Percentiles rank a stretch among this genome's conserved stretches.
Evolutionary conservation across 1,284 basidiomycete genomes (phyloP).

Genomic region (Butyriboletus appendiculatus): DNA sequence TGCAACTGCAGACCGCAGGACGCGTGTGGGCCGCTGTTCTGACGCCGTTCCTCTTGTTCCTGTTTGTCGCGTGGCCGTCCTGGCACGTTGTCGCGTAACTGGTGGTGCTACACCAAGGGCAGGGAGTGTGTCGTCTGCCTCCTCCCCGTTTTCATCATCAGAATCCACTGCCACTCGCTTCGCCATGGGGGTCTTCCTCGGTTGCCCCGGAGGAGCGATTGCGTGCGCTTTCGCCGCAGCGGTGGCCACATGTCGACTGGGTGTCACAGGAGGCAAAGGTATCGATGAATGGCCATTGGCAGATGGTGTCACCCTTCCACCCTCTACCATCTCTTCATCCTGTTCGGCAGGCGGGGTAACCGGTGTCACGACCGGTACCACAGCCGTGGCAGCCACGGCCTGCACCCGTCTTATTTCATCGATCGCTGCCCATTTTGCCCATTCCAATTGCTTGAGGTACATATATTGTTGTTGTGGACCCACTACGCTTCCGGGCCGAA

Average conservation of each 20-base stretch:
- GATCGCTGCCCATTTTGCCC: slow-evolving; percentile 89
- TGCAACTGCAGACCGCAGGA: slow-evolving; percentile 68
- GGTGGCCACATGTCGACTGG: slow-evolving; percentile 68
- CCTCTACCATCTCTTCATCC: slow-evolving; percentile 54
- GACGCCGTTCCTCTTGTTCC: slow-evolving; percentile 54
- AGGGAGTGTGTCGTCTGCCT: slow-evolving; percentile 63
- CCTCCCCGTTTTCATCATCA: slow-evolving; percentile 56
- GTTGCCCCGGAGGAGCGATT: slow-evolving; percentile 78
- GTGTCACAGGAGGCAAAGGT: slow-evolving; percentile 70
- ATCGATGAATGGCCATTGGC: slow-evolving; percentile 34
- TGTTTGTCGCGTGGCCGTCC: slow-evolving; percentile 42
- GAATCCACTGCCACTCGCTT: slow-evolving; percentile 61
- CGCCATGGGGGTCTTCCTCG: slow-evolving; percentile 78
- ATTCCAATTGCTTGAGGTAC: slow-evolving; percentile 94
- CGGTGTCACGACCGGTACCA: slow-evolving; percentile 62
- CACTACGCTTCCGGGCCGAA: slow-evolving; percentile 94
- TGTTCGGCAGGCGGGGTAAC: slow-evolving; percentile 77
- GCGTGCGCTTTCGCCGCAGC: slow-evolving; percentile 66
- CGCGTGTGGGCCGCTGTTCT: slow-evolving; percentile 68
- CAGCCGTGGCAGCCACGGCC: slow-evolving; percentile 42
- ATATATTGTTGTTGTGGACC: slow-evolving; percentile 95
- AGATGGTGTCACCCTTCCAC: slow-evolving; percentile 40
- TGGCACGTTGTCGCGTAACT: slow-evolving; percentile 42
- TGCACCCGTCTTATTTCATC: slow-evolving; percentile 67
- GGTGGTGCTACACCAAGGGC: slow-evolving; percentile 53